phyloP scores from a whole-genome alignment of 371 early-diverging fungal species.

The Choanephora cucurbitarum region DNA sequence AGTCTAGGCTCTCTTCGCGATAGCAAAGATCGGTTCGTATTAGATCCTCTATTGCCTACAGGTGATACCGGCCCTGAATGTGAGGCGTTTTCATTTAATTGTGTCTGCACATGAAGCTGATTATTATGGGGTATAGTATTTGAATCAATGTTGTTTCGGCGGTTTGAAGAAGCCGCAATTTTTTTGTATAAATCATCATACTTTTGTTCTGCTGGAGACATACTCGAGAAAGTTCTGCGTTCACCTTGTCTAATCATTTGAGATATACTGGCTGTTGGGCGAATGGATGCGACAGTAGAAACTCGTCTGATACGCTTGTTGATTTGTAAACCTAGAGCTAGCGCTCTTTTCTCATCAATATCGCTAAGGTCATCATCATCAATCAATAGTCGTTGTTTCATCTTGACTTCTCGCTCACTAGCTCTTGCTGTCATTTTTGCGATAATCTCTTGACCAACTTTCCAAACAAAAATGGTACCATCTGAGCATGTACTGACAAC shows the following conservation, averaged over 20 bases:
- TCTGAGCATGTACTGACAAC: conserved; percentile 78
- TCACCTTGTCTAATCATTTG: conserved; percentile 51
- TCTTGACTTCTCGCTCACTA: conserved; percentile 19
- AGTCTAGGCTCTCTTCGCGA: neutral
- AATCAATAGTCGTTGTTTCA: conserved; percentile 4
- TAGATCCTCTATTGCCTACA: neutral
- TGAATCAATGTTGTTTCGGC: conserved; percentile 6
- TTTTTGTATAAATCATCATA: conserved; percentile 53
- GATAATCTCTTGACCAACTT: conserved; percentile 55
- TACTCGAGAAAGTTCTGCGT: conserved; percentile 44
- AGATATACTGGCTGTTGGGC: conserved; percentile 46
- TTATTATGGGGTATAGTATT: conserved; percentile 3
- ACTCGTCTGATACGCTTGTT: conserved; percentile 29
- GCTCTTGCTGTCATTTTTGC: conserved; percentile 51
- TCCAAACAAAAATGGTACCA: conserved; percentile 82
- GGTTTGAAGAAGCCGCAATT: conserved; percentile 15
- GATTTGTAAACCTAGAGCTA: conserved; percentile 2
- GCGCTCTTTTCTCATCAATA: conserved; percentile 16
- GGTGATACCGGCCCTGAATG: neutral
- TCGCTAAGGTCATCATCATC: conserved; percentile 4
- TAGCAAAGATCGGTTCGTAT: neutral
- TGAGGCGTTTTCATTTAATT: neutral
- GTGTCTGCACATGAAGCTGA: conserved; percentile 1
- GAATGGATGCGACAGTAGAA: conserved; percentile 28
- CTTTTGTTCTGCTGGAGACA: conserved; percentile 49